Evolutionary conservation across 176 grass and related monocot genomes (phyloP), one percentile per base, ranked within the genome.

Genomic region (Triticum turgidum): DNA sequence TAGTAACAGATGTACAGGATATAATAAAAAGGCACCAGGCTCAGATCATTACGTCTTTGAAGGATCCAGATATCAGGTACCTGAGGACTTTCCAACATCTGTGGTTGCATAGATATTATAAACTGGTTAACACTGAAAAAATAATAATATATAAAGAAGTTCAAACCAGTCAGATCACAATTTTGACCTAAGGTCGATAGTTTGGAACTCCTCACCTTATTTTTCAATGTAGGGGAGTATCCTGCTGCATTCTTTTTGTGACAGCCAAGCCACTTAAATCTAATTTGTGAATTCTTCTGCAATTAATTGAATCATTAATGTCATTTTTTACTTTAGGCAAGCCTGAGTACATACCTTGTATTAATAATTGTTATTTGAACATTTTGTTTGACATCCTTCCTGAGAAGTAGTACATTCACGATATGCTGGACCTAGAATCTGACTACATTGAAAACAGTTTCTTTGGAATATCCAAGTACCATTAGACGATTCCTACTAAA

Each of bases 21-120:
- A 99, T 99, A 86, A 99, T 99, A 76, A 99, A 96, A 96, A 96
- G 90, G 73, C 97, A 99, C 78, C 97, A 99, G 87, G 94, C 94
- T 85, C 97, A 99, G 80, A 99, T 99, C 74, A 99, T 99, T 82
- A 96, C 94, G 3, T 99, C 97, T 71, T 90, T 99, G 85, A 99
- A 99, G 83, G 97, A 99, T 89, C 94, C 97, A 85, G 97, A 99
- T 96, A 94, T 99, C 88, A 99, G 97, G 97, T 99, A 91, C 18
- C 10, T 58, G 15, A 79, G 78, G 69, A 2, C 33, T 38, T 61
- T 54, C 10, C 45, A 81, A 1, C 9, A 52, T 30, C 21, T 87
- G 7, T 80, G 41, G 59, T 58, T 49, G 51, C 51, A 56, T 44
- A 14, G 27, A 14, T 58, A 80, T 86, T 69, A 83, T 37, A 52